phyloP scores from a whole-genome alignment of 306 rosid genomes.

The Parietaria judaica region DNA sequence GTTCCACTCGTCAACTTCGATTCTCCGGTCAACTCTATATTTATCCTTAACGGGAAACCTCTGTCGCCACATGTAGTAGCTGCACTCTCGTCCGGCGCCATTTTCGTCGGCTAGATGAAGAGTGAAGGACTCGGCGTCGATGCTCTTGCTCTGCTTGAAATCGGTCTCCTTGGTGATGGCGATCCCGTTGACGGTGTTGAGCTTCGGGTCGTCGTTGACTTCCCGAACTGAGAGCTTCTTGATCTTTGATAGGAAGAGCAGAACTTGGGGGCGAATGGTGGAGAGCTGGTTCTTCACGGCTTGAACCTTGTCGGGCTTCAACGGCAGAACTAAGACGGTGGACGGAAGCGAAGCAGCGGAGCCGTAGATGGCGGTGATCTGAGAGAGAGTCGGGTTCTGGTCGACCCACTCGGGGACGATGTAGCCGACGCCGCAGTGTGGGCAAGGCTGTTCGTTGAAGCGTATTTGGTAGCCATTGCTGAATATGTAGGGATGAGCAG shows the following conservation, averaged over 20 bases:
- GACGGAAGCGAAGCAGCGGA: conserved; percentile 39
- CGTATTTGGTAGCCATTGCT: too few relatives aligned
- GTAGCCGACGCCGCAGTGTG: conserved; percentile 57
- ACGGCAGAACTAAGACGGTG: conserved; percentile 18
- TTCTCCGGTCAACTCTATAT: too few relatives aligned
- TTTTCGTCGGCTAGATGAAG: too few relatives aligned
- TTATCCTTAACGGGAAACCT: too few relatives aligned
- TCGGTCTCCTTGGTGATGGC: too few relatives aligned
- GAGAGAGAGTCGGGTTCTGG: conserved; percentile 36
- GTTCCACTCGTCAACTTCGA: conserved; percentile 12
- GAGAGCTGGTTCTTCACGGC: conserved; percentile 67
- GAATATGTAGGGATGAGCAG: too few relatives aligned
- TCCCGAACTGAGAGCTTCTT: conserved; percentile 49
- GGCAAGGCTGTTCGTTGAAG: conserved; percentile 34
- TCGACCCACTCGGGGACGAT: conserved; percentile 93
- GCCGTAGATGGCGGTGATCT: conserved; percentile 41
- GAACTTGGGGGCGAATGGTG: conserved; percentile 53
- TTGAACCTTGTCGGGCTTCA: conserved; percentile 60
- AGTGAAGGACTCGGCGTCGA: too few relatives aligned
- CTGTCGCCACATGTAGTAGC: too few relatives aligned
- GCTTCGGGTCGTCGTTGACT: conserved; percentile 15
- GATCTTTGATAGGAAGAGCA: conserved; percentile 62
- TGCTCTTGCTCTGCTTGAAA: too few relatives aligned
- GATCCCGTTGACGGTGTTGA: too few relatives aligned
- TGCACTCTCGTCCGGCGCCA: too few relatives aligned